Conservation (phyloP, 225 moss, liverwort and hornwort species). For the Polytrichum commune region DNA sequence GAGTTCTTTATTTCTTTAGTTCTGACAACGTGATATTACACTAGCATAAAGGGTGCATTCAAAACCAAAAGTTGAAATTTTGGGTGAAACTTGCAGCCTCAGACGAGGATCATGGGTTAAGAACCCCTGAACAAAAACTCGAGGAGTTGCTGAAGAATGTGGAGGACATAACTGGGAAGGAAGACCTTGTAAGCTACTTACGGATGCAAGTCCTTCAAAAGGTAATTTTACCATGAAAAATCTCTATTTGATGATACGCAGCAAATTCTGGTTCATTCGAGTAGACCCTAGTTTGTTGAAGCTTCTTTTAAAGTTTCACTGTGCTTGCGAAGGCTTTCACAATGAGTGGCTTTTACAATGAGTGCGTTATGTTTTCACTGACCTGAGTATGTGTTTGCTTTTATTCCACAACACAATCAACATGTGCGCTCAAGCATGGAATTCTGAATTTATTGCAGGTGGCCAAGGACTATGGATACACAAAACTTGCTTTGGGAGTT, state of each 20-base stretch:
- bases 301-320: no score
- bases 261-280: no score
- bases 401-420: no score
- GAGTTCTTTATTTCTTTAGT: no score
- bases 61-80: not conserved
- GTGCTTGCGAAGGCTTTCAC: no score
- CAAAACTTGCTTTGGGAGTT: slow-evolving; percentile 75
- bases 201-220: slow-evolving; percentile 84
- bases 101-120: slow-evolving; percentile 27
- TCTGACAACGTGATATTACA: no score
- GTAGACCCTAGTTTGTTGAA: no score
- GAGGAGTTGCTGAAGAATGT: slow-evolving; percentile 53
- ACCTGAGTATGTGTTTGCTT: no score
- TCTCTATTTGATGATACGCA: no score
- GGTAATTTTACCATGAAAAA: slow-evolving; percentile 9
- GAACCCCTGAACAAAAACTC: slow-evolving; percentile 38
- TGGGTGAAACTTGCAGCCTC: slow-evolving; percentile 14
- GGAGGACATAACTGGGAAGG: slow-evolving; percentile 78
- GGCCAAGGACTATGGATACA: slow-evolving; percentile 69
- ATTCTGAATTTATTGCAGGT: slow-evolving; percentile 40
- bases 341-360: no score
- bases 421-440: not conserved
- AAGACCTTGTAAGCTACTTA: slow-evolving; percentile 77
- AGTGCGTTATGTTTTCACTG: no score
- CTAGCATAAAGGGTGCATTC: no score